Conservation (phyloP, 2,329 filamentous ascomycete genomes). For the Clarireedia monteithiana region DNA sequence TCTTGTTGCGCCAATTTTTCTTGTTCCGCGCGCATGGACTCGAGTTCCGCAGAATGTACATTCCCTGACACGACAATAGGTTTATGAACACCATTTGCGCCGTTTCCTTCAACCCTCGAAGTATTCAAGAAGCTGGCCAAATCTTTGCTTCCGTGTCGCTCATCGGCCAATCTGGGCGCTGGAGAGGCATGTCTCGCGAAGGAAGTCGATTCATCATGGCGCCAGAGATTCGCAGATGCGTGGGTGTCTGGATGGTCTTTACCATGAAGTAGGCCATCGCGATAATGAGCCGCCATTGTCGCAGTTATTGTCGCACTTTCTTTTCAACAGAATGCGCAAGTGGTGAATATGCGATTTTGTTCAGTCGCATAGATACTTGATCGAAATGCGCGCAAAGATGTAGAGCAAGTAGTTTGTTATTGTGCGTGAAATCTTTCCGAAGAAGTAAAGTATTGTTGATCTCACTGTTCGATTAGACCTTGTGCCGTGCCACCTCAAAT, state of each 20-base stretch:
- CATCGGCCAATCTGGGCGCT: constrained; percentile 35
- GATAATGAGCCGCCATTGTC: constrained; percentile 19
- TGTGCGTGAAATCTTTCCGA: neutral
- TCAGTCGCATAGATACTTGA: no score
- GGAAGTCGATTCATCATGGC: constrained; percentile 54
- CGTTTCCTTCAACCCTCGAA: constrained; percentile 36
- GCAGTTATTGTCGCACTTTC: neutral
- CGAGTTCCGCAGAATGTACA: constrained; percentile 11
- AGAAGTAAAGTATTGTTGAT: neutral
- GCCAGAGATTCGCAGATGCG: constrained; percentile 50
- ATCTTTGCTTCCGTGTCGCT: constrained; percentile 39
- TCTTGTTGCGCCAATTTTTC: constrained; percentile 8
- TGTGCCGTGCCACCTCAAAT: neutral
- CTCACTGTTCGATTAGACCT: neutral
- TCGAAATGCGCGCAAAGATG: no score
- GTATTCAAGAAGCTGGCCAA: constrained; percentile 50
- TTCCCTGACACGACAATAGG: constrained; percentile 37
- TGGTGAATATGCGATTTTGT: no score
- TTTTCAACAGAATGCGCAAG: neutral
- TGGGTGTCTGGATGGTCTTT: constrained; percentile 39
- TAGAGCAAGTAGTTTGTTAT: neutral
- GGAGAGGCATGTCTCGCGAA: constrained; percentile 33
- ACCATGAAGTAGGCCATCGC: constrained; percentile 22
- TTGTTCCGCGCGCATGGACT: constrained; percentile 2
- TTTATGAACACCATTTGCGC: constrained; percentile 29